These are phyloP conservation scores for Pythium utonaiense DNA, from an alignment of 352 stramenopile species.

Conservation along the genomic window DNA sequence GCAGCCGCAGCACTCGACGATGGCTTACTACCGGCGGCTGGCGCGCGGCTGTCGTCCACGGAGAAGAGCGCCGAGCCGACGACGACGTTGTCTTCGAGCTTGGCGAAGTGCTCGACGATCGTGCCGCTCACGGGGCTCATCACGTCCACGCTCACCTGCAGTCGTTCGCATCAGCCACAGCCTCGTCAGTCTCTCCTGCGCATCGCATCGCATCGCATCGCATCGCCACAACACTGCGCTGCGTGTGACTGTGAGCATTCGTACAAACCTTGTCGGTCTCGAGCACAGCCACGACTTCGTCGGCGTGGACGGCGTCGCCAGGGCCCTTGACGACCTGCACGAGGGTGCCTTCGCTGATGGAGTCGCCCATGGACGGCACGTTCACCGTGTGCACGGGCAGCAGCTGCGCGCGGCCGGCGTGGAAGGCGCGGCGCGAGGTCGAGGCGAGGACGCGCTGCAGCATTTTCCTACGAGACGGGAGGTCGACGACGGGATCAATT, in stretches of 20 bases:
- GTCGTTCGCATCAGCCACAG: background rate
- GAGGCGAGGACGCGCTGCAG: constrained; percentile 18
- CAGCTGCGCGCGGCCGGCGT: constrained; percentile 33
- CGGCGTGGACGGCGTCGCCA: constrained; percentile 91
- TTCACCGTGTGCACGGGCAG: constrained; percentile 73
- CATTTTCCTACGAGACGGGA: constrained; percentile 1
- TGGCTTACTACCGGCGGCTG: constrained; percentile 24
- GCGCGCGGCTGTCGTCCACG: constrained; percentile 81
- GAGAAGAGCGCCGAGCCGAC: constrained; percentile 93
- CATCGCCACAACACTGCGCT: background rate
- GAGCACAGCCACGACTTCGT: constrained; percentile 97
- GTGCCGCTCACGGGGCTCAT: constrained; percentile 88
- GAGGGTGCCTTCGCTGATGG: constrained; percentile 97
- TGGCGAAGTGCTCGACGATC: constrained; percentile 91
- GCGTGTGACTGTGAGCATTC: background rate
- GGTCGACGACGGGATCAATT: background rate
- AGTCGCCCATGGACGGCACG: constrained; percentile 92
- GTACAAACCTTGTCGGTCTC: constrained; percentile 98
- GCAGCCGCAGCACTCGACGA: constrained; percentile 13
- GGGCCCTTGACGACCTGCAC: constrained; percentile 93
- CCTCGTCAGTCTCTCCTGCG: background rate
- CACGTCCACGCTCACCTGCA: constrained; percentile 87
- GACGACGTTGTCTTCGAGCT: constrained; percentile 95
- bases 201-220: too few species aligned
- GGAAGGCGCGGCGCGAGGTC: constrained; percentile 35